Conservation (phyloP, 345 rosid genomes). For the Citrus reticulata region DNA sequence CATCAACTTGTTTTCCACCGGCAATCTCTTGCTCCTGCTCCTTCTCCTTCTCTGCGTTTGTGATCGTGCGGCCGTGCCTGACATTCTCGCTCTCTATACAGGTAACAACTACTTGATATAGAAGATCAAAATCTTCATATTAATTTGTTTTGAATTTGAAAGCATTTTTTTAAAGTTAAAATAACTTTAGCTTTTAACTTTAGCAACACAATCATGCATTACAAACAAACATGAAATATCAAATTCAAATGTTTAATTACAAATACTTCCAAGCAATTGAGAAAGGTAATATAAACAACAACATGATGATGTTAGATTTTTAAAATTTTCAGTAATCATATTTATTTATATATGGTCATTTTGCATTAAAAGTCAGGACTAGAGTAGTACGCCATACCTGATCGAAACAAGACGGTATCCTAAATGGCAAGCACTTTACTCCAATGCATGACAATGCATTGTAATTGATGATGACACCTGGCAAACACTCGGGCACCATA, state of each 20-base stretch:
- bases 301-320: background rate
- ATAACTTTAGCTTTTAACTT: too few species aligned
- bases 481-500: too few species aligned
- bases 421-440: too few species aligned
- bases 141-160: background rate
- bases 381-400: background rate
- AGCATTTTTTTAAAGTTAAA: background rate
- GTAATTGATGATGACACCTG: too few species aligned
- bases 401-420: background rate
- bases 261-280: too few species aligned
- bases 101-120: background rate
- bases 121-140: background rate
- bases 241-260: too few species aligned
- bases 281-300: background rate
- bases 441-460: too few species aligned
- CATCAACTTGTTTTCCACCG: conserved; percentile 12
- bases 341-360: too few species aligned
- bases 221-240: too few species aligned
- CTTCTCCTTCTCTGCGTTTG: too few species aligned
- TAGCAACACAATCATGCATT: too few species aligned
- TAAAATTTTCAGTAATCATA: background rate
- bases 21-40: conserved; percentile 3
- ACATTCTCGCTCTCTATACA: conserved; percentile 11
- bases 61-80: background rate
- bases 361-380: background rate